Base-by-base conservation (phyloP, 2,329 filamentous ascomycete genomes). In the Cadophora sp. region DNA sequence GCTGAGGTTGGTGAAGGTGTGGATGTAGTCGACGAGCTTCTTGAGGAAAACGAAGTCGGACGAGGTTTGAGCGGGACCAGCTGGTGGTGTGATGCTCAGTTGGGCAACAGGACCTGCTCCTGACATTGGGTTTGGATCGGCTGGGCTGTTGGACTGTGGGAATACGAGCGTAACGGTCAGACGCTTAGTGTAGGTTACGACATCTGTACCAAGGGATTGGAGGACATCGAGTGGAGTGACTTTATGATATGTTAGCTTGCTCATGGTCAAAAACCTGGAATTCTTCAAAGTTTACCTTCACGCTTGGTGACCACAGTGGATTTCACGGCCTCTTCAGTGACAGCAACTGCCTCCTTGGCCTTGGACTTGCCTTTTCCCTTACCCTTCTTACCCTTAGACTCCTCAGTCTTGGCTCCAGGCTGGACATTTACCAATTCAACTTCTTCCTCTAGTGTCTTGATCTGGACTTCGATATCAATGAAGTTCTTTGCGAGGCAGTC, bases 81-180 rank as follows among this genome's bases (percentile, higher is more conserved):
- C 3, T 20, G 58, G 14, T 27, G 64, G 59, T n/a, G 64, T 61
- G 3, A 48, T 47, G 33, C 13, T 27, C 16, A 45, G 3, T 7
- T 58, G 59, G 18, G 48, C n/a, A n/a, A 68, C 30, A 3, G 51
- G 53, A 11, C 55, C 56, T 16, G 61, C 61, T 18, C 22, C 22
- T 6, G 43, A 4, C 14, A 62, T 48, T 11, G 48, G 22, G 1
- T 20, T n/a, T 6, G 36, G 24, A 30, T 47, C 24, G 11, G 30
- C 5, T 39, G 62, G 59, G 20, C 24, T 55, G 9, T 41, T 27
- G 18, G 61, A 50, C 16, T 47, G 45, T 18, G 47, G 66, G 61
- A 71, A 73, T 22, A 64, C 14, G n/a, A 74, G 63, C 24, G 39
- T 70, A 43, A 74, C 45, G 20, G 64, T 70, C 4, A 74, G 33